Conservation (phyloP, 768 basidiomycete genomes). For the Suillus variegatus region DNA sequence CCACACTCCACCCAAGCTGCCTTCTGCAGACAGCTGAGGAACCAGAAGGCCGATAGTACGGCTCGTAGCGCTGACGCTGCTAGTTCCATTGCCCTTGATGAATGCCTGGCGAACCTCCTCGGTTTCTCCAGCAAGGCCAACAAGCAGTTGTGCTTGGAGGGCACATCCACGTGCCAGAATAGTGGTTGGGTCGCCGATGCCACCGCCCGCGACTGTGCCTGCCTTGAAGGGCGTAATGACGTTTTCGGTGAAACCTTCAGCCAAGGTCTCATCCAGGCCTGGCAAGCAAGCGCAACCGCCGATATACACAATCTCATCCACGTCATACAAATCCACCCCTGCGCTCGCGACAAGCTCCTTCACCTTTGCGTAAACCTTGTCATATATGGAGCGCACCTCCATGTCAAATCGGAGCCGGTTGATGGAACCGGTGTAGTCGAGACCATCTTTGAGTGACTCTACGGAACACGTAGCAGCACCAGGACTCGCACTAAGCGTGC, state of each 20-base stretch:
- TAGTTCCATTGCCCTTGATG: constrained; percentile 38
- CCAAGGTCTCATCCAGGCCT: constrained; percentile 64
- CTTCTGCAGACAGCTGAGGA: constrained; percentile 46
- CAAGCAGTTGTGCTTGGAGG: constrained; percentile 67
- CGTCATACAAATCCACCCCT: constrained; percentile 59
- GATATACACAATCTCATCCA: constrained; percentile 81
- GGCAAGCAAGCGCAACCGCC: constrained; percentile 77
- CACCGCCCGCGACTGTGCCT: constrained; percentile 71
- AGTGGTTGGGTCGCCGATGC: constrained; percentile 76
- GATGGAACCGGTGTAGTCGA: constrained; percentile 81
- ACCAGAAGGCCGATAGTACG: constrained; percentile 68
- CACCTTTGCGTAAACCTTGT: constrained; percentile 51
- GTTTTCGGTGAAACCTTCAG: constrained; percentile 58
- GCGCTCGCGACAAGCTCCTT: constrained; percentile 52
- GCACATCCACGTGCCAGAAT: constrained; percentile 78
- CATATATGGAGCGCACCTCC: constrained; percentile 61
- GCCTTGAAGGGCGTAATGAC: constrained; percentile 65
- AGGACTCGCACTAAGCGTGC: constrained; percentile 83
- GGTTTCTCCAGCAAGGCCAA: constrained; percentile 46
- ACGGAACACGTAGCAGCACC: constrained; percentile 91
- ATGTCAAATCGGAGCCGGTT: constrained; percentile 61
- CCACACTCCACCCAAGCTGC: constrained; percentile 60
- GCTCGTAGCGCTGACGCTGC: constrained; percentile 54
- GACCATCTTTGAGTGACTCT: constrained; percentile 91
- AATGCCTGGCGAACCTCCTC: constrained; percentile 56